Base-by-base conservation (phyloP, 176 grass and related monocot species). In the Oryza punctata region DNA sequence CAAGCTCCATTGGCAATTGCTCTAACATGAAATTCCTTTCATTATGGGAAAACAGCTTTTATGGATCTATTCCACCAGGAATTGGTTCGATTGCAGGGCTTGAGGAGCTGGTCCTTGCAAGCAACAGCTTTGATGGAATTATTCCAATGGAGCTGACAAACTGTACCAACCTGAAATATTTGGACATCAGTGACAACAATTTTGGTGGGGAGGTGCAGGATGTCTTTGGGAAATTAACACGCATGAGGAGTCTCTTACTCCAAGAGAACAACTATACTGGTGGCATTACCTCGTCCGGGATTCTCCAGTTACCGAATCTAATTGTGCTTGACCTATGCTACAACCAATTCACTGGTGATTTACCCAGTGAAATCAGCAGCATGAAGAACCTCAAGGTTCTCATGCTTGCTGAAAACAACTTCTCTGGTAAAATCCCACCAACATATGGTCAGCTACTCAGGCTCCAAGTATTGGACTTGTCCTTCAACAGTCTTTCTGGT, bases 1-100 rank as follows among this genome's bases (percentile, higher is more conserved):
- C 86, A 7, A 40, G 78, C 65, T 92, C 90, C n/a, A 78, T 92
- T 65, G 85, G 67, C 5, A 88, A 92, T 84, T 92, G 90, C 59
- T 79, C 78, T 9, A 67, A 86, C 26, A 32, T 92, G 60, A 75
- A 1, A 2, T 26, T 38, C 18, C 37, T 92, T 57, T 81, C 27
- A 6, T 21, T 65, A 12, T 65, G 63, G 63, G 63, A 28, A 27
- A 65, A 65, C 63, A 65, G 11, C 11, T 65, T 65, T 64, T 3
- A 11, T 26, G 61, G 63, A 65, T 65, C 63, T 14, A 28, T 88
- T 26, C 88, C 65, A 73, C 67, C 32, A 78, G 78, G 29, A 65
- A 88, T 92, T 13, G 90, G 86, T 2, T 61, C 26, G 2, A 72
- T 92, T 52, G 28, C 65, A 0, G 67, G 81, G 65, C 78, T 88